Percentiles rank a stretch among this genome's conserved stretches.
Conservation (phyloP, 2,329 filamentous ascomycete species). For the Paecilomyces dactylethromorphus region DNA sequence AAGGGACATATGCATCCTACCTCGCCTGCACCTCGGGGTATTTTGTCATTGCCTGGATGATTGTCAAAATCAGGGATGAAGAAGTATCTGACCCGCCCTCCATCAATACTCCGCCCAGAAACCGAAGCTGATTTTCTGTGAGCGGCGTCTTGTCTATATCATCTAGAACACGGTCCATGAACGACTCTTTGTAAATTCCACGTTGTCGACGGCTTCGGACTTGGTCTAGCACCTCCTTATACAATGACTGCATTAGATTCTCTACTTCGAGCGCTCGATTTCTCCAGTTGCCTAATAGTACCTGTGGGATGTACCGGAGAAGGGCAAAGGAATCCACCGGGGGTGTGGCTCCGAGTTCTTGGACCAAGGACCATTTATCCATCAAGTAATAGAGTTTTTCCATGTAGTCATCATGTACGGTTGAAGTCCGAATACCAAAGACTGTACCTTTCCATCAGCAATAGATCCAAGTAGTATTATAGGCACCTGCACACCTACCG, state of each 20-base stretch:
- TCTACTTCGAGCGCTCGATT: conserved; percentile 35
- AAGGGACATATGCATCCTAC: conserved; percentile 42
- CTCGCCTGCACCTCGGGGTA: conserved; percentile 46
- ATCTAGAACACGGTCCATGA: conserved; percentile 39
- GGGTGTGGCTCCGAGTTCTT: conserved; percentile 44
- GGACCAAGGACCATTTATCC: conserved; percentile 36
- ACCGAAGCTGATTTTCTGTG: conserved; percentile 38
- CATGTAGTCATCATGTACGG: conserved; percentile 28
- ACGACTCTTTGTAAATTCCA: conserved; percentile 18
- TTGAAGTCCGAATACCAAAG: conserved; percentile 36
- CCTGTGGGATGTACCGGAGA: conserved; percentile 38
- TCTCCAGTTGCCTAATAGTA: conserved; percentile 34
- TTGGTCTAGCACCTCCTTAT: conserved; percentile 34
- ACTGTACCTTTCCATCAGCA: conserved; percentile 19
- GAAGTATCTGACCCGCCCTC: conserved; percentile 39
- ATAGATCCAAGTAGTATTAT: background rate
- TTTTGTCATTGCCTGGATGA: conserved; percentile 46
- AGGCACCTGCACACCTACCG: conserved; percentile 11
- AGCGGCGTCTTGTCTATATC: conserved; percentile 31
- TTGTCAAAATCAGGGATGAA: conserved; percentile 11
- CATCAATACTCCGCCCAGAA: conserved; percentile 35
- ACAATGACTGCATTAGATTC: conserved; percentile 32
- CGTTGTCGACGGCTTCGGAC: conserved; percentile 26
- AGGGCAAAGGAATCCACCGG: conserved; percentile 44
- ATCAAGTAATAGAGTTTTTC: conserved; percentile 37